Conservation (phyloP, 1,284 basidiomycete genomes). For the Trichosporon ovoides region DNA sequence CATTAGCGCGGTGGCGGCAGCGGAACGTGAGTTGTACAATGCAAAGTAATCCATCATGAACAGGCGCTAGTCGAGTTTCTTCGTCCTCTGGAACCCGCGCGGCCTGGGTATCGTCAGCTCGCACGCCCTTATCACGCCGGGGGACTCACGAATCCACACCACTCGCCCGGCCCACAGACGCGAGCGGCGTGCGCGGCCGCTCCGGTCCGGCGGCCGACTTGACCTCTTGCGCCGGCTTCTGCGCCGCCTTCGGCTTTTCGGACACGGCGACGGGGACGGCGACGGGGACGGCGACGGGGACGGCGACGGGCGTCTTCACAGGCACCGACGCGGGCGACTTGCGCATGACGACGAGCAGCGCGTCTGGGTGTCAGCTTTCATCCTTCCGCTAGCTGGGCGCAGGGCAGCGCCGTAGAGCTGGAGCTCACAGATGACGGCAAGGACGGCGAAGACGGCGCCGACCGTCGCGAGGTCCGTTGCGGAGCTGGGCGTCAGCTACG, state of each 20-base stretch:
- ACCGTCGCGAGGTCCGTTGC: too few relatives aligned
- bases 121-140: not conserved
- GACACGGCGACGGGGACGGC: too few relatives aligned
- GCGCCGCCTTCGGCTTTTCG: too few relatives aligned
- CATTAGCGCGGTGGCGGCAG: not conserved
- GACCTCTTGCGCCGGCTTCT: too few relatives aligned
- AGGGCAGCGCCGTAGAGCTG: too few relatives aligned
- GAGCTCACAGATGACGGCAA: too few relatives aligned
- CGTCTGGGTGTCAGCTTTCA: not conserved
- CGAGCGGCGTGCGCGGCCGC: not conserved
- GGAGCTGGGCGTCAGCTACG: too few relatives aligned
- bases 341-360: not conserved
- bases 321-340: not conserved
- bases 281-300: not conserved
- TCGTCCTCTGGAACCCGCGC: slow-evolving; percentile 2
- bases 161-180: not conserved
- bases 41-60: too few relatives aligned
- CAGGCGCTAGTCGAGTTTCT: not conserved
- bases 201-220: not conserved
- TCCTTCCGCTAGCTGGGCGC: too few relatives aligned
- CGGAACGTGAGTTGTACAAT: too few relatives aligned
- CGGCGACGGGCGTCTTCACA: not conserved
- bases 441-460: too few relatives aligned
- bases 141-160: not conserved
- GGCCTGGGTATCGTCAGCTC: not conserved